Evolutionary conservation across 306 rosid species (phyloP).

Genomic region (Fragaria nilgerrensis): DNA sequence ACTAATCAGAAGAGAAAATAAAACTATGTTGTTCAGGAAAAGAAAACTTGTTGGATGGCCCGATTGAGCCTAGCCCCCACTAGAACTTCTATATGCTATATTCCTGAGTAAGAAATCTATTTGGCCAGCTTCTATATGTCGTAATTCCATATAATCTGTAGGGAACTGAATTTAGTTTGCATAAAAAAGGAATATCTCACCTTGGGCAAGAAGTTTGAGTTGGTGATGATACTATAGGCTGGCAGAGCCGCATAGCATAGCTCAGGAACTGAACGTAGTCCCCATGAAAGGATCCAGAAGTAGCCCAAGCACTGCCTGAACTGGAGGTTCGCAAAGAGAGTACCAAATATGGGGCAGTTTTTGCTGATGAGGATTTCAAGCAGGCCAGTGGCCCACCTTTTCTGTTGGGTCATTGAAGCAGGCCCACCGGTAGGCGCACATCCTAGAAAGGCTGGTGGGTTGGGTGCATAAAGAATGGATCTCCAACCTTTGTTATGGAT

Average conservation of each 20-base stretch:
- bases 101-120: background rate
- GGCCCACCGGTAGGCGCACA: conserved; percentile 54
- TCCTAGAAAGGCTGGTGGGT: conserved; percentile 55
- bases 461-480: conserved; percentile 31
- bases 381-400: conserved; percentile 65
- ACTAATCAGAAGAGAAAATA: too few relatives aligned
- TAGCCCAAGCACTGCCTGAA: conserved; percentile 46
- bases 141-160: background rate
- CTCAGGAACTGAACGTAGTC: conserved; percentile 34
- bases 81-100: background rate
- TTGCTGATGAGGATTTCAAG: conserved; percentile 50
- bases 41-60: background rate
- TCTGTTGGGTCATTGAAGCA: conserved; percentile 44
- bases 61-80: background rate
- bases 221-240: conserved; percentile 49
- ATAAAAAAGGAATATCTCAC: conserved; percentile 24
- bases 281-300: conserved; percentile 39
- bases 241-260: conserved; percentile 45
- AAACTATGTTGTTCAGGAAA: background rate
- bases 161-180: background rate
- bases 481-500: conserved; percentile 72
- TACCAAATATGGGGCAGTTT: conserved; percentile 42
- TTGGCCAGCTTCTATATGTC: background rate
- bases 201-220: conserved; percentile 63
- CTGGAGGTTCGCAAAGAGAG: conserved; percentile 40